Percentiles rank a stretch among this genome's conserved stretches.
phyloP scores from a whole-genome alignment of 2,329 filamentous ascomycete species.

The Phoma sp. region DNA sequence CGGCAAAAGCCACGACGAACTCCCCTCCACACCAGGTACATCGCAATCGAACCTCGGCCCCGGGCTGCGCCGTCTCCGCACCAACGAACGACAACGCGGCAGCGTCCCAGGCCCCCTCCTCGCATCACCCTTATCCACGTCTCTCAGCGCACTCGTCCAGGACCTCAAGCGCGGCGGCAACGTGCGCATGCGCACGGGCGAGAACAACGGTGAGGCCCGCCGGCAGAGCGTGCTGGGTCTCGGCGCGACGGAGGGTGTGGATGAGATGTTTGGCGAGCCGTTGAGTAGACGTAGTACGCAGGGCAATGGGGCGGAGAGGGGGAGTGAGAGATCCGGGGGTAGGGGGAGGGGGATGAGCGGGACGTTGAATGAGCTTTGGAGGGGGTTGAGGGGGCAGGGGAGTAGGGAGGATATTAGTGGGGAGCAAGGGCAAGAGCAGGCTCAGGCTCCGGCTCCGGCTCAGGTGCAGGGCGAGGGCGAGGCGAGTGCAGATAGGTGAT shows the following conservation, averaged over 20 bases:
- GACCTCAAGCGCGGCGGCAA: constrained; percentile 67
- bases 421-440: constrained; percentile 1
- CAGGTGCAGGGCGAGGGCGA: not conserved
- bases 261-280: constrained; percentile 26
- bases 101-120: constrained; percentile 61
- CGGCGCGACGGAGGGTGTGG: constrained; percentile 18
- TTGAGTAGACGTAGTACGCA: constrained; percentile 33
- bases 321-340: not conserved
- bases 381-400: constrained; percentile 30
- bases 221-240: constrained; percentile 35
- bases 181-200: constrained; percentile 10
- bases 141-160: constrained; percentile 69
- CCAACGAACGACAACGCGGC: constrained; percentile 39
- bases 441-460: no score
- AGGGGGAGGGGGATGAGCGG: constrained; percentile 40
- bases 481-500: not conserved
- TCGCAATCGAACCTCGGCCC: constrained; percentile 25
- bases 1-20: constrained; percentile 16
- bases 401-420: constrained; percentile 22
- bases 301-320: constrained; percentile 14
- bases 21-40: constrained; percentile 27
- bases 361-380: constrained; percentile 41
- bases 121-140: constrained; percentile 66
- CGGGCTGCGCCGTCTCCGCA: constrained; percentile 36
- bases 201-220: constrained; percentile 6